These are phyloP conservation scores for Diaporthe longicolla DNA, from an alignment of 2,329 filamentous ascomycete species.

Conservation along the genomic window DNA sequence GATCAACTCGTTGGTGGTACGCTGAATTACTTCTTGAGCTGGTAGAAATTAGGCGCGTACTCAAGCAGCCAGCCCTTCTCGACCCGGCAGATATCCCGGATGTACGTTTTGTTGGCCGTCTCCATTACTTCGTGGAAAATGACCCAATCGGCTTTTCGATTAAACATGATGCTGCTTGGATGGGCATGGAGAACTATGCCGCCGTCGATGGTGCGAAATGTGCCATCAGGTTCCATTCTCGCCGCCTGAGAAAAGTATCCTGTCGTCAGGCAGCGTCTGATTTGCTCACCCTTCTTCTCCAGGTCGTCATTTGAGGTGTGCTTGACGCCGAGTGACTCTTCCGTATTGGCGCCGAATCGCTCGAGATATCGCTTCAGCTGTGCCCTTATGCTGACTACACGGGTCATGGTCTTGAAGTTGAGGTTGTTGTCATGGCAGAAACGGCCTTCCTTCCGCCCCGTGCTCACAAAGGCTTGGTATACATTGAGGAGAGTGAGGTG, in stretches of 20 bases:
- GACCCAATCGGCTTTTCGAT: constrained; percentile 96
- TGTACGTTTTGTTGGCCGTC: constrained; percentile 88
- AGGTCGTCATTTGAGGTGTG: constrained; percentile 47
- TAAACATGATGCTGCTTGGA: constrained; percentile 94
- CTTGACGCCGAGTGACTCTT: constrained; percentile 69
- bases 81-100: constrained; percentile 92
- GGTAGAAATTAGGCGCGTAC: constrained; percentile 88
- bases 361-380: constrained; percentile 92
- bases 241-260: constrained; percentile 96
- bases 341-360: constrained; percentile 80
- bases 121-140: constrained; percentile 95
- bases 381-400: constrained; percentile 86
- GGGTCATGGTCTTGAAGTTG: constrained; percentile 86
- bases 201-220: constrained; percentile 87
- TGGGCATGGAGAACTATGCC: constrained; percentile 86
- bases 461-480: constrained; percentile 89
- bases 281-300: constrained; percentile 73
- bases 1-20: not conserved
- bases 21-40: constrained; percentile 59
- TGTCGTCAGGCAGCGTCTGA: constrained; percentile 86
- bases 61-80: constrained; percentile 94
- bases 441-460: constrained; percentile 83
- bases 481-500: constrained; percentile 93
- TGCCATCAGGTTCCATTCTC: constrained; percentile 93
- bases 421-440: constrained; percentile 91